Base-by-base conservation (phyloP, 1,139 yeast species). In the Geotrichum australiense region DNA sequence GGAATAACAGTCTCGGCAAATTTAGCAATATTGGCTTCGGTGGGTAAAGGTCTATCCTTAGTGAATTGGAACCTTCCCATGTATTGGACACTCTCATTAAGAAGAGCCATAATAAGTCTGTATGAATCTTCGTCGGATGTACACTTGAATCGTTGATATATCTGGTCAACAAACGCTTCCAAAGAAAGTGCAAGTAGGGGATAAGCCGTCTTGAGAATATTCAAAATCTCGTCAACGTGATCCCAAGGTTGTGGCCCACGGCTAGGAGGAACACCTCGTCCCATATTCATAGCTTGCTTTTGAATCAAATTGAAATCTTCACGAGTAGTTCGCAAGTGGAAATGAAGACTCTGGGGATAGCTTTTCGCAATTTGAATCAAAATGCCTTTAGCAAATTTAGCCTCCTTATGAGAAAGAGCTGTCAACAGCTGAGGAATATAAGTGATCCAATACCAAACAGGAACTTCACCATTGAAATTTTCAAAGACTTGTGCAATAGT, bases 371-470 rank as follows among this genome's bases (percentile, higher is more conserved):
- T 91, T 54, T 94, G 74, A 38, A 87, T 81, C 58, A 93, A 72
- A 39, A 93, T 82, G 55, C 81, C 91, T 49, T 94, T 79, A 1
- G 91, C 96, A 59, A 86, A 71, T 45, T 78, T 73, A 0, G 96
- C 97, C 59, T 93, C 98, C 53, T 79, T 81, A 53, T 87, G 94
- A 3, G 96, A 83, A 50, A 93, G 70, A 0, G 96, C 81, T 0
- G 96, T 81, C 54, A 93, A 70, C 48, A 93, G 70, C 62, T 93
- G 98, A 3, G 98, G 98, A 53, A 93, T 87, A 55, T 83, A 91
- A 0, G 97, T 86, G 33, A 91, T 86, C 98, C 98, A 93, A 59
- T 91, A 91, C 99, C 99, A 93, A 2, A 89, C 95, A 8, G 98
- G 97, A 35, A 86, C 89, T 51, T 93, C 99, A 16, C 98, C 97